These are phyloP conservation scores for Colletotrichum kahawae DNA, from an alignment of 2,329 filamentous ascomycete species.

Conservation along the genomic window DNA sequence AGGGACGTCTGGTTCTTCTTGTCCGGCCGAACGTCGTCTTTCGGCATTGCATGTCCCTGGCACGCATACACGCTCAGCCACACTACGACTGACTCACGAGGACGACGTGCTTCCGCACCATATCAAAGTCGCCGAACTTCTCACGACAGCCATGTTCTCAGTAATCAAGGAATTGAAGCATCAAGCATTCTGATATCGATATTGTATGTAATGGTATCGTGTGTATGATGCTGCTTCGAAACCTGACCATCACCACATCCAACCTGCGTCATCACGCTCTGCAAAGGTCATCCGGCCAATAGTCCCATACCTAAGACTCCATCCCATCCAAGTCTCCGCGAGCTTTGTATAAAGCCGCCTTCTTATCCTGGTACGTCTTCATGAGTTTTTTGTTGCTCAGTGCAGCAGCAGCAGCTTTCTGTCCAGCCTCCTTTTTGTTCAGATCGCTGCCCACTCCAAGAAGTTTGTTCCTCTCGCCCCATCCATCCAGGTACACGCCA, in stretches of 20 bases:
- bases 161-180: neutral
- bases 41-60: neutral
- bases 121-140: neutral
- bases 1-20: neutral
- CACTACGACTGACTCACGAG: neutral
- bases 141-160: neutral
- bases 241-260: neutral
- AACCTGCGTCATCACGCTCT: neutral
- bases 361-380: slow-evolving; percentile 52
- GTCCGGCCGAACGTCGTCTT: neutral
- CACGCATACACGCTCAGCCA: neutral
- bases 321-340: neutral
- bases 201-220: neutral
- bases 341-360: slow-evolving; percentile 42
- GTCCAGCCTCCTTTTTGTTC: slow-evolving; percentile 72
- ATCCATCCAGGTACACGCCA: slow-evolving; percentile 70
- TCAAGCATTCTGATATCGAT: neutral
- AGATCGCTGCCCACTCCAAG: slow-evolving; percentile 68
- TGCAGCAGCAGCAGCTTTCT: slow-evolving; percentile 68
- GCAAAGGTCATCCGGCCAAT: neutral
- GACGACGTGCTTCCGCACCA: neutral
- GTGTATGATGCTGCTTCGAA: neutral
- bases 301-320: neutral
- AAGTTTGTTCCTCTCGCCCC: slow-evolving; percentile 67
- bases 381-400: slow-evolving; percentile 71